Evolutionary conservation across 2,329 filamentous ascomycete genomes (phyloP).

Genomic region (Neopestalotiopsis sp.): DNA sequence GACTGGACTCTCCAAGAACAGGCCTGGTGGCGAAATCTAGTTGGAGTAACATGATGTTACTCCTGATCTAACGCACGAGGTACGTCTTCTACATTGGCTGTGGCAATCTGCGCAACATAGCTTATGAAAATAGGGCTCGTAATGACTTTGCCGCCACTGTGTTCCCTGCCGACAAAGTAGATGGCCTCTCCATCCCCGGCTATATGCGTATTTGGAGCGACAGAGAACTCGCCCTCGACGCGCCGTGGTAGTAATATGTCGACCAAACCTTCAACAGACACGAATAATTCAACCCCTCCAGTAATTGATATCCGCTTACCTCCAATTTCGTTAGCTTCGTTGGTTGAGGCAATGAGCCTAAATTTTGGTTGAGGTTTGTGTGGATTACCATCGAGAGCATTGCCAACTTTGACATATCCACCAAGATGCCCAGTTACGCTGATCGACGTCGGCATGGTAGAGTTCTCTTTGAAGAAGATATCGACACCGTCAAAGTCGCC

Average conservation of each 20-base stretch:
- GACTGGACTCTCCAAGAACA: too few species aligned
- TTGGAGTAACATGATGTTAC: too few species aligned
- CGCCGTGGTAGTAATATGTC: background rate
- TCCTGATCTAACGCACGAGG: too few species aligned
- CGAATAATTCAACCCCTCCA: slow-evolving; percentile 5
- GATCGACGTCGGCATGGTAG: background rate
- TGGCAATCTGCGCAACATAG: too few species aligned
- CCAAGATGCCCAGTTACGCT: background rate
- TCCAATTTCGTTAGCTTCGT: background rate
- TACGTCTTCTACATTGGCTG: too few species aligned
- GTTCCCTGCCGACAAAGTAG: slow-evolving; percentile 10
- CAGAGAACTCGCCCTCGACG: background rate
- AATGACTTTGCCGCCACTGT: slow-evolving; percentile 1
- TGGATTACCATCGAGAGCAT: slow-evolving; percentile 2
- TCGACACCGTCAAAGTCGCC: background rate
- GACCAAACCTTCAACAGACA: background rate
- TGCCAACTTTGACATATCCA: slow-evolving; percentile 8
- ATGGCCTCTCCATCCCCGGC: background rate
- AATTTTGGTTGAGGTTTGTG: background rate
- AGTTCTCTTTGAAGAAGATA: background rate
- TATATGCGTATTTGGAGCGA: too few species aligned
- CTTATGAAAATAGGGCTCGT: background rate
- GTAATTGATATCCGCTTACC: background rate
- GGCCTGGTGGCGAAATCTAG: too few species aligned
- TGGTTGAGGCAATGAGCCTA: background rate